Evolutionary conservation across 495 filamentous ascomycete genomes (phyloP).

Genomic region (Hypomontagnella monticulosa): DNA sequence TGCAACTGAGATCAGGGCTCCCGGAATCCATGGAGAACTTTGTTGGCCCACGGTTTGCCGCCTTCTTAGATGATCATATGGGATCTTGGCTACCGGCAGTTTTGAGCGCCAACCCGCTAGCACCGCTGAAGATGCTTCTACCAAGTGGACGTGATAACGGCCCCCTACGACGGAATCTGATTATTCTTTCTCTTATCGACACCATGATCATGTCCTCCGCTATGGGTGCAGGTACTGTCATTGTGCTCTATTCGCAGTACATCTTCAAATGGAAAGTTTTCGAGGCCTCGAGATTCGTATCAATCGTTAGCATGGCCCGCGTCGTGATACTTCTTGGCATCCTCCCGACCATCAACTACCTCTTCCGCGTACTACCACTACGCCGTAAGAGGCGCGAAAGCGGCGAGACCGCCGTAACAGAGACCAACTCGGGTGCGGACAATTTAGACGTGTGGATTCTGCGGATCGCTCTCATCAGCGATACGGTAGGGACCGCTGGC

Average conservation of each 20-base stretch:
- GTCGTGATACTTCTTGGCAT: constrained; percentile 78
- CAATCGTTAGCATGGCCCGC: constrained; percentile 75
- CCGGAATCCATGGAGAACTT: constrained; percentile 31
- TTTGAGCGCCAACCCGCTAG: constrained; percentile 66
- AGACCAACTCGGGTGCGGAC: constrained; percentile 75
- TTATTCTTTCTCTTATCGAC: constrained; percentile 82
- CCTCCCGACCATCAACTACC: constrained; percentile 74
- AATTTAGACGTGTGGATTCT: constrained; percentile 80
- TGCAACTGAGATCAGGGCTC: constrained; percentile 32
- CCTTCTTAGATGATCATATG: constrained; percentile 44
- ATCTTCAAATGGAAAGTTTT: constrained; percentile 84
- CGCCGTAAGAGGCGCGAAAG: constrained; percentile 47
- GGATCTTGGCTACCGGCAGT: constrained; percentile 52
- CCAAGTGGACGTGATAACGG: constrained; percentile 72
- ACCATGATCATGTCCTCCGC: constrained; percentile 80
- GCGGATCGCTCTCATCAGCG: constrained; percentile 78
- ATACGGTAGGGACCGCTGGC: constrained; percentile 77
- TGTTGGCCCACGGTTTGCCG: constrained; percentile 27
- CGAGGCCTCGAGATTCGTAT: constrained; percentile 80
- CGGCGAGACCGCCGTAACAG: constrained; percentile 40
- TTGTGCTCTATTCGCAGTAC: constrained; percentile 80
- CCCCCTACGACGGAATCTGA: constrained; percentile 76
- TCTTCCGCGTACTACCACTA: constrained; percentile 66
- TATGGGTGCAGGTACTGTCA: constrained; percentile 79
- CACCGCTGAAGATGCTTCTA: constrained; percentile 79